A percentile compares a stretch with the other conserved stretches of the same genome.
phyloP scores from a whole-genome alignment of 768 basidiomycete genomes.

The Boletus rex-veris region DNA sequence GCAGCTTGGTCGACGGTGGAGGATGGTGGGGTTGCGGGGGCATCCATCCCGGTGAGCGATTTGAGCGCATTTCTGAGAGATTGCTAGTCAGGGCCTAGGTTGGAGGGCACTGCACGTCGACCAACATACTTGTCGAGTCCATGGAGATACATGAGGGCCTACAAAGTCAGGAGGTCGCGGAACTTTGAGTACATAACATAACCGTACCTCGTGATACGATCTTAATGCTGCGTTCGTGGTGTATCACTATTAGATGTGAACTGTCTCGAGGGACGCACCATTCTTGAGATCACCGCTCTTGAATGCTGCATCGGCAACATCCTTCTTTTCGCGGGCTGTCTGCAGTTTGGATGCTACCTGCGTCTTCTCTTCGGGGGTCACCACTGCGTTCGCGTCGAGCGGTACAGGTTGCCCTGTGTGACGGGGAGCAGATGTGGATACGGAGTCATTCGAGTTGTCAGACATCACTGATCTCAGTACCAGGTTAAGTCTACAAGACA shows the following conservation, averaged over 20 bases:
- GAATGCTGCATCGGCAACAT: slow-evolving; percentile 63
- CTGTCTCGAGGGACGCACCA: slow-evolving; percentile 39
- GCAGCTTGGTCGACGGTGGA: slow-evolving; percentile 31
- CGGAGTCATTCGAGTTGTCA: background rate
- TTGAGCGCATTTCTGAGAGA: slow-evolving; percentile 51
- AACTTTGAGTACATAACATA: background rate
- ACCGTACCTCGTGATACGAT: slow-evolving; percentile 68
- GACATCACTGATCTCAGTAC: slow-evolving; percentile 14
- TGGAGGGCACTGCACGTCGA: background rate
- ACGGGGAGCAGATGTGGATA: slow-evolving; percentile 1
- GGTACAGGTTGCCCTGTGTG: background rate
- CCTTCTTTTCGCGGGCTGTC: slow-evolving; percentile 66
- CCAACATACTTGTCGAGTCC: slow-evolving; percentile 72
- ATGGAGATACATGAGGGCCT: slow-evolving; percentile 70
- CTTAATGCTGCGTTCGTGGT: slow-evolving; percentile 49
- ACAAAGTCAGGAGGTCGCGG: background rate
- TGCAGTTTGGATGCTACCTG: slow-evolving; percentile 49
- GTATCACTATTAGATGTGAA: background rate
- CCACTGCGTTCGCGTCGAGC: slow-evolving; percentile 22
- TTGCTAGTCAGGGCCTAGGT: slow-evolving; percentile 1
- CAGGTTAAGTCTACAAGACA: background rate
- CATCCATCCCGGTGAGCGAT: slow-evolving; percentile 41
- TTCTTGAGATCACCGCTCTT: slow-evolving; percentile 58
- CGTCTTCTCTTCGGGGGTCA: slow-evolving; percentile 18
- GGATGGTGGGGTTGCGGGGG: background rate